Evolutionary conservation across 176 grass and related monocot genomes (phyloP).

Genomic region (Leersia perrieri): DNA sequence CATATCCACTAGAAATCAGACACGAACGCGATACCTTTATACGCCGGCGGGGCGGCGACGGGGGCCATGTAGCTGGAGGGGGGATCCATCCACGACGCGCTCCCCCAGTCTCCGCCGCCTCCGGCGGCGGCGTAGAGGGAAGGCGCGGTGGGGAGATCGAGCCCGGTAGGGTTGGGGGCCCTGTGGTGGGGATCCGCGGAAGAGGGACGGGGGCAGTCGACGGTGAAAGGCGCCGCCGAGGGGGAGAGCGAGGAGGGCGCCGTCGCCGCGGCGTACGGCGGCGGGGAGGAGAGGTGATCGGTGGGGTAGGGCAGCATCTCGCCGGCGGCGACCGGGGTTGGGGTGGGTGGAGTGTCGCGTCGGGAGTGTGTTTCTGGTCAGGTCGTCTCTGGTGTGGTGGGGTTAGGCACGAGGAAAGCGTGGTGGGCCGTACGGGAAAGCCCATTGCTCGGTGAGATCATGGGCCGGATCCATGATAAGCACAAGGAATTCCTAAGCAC

Average conservation of each 20-base stretch:
- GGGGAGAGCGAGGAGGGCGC: conserved; percentile 34
- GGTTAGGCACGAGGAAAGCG: background rate
- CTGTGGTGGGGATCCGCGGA: conserved; percentile 42
- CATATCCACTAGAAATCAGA: background rate
- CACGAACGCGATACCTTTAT: conserved; percentile 16
- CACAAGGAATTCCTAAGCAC: no score
- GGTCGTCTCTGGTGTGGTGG: background rate
- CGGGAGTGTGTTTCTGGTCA: background rate
- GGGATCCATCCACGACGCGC: conserved; percentile 55
- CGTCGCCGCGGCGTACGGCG: background rate
- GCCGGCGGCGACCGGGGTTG: conserved; percentile 7
- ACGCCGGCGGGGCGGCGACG: background rate
- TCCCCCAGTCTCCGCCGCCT: conserved; percentile 17
- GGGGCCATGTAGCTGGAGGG: conserved; percentile 48
- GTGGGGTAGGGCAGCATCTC: conserved; percentile 38
- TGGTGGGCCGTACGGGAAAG: background rate
- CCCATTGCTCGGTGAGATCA: no score
- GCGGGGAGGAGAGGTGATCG: conserved; percentile 10
- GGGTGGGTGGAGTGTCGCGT: background rate
- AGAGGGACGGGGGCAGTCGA: conserved; percentile 23
- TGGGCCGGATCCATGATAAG: no score
- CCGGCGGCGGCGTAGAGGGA: conserved; percentile 26
- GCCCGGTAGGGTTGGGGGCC: conserved; percentile 3
- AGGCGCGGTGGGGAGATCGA: conserved; percentile 40
- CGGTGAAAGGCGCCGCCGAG: conserved; percentile 45